Evolutionary conservation across 2,329 filamentous ascomycete species (phyloP).

Genomic region (Trichoderma simmonsii): DNA sequence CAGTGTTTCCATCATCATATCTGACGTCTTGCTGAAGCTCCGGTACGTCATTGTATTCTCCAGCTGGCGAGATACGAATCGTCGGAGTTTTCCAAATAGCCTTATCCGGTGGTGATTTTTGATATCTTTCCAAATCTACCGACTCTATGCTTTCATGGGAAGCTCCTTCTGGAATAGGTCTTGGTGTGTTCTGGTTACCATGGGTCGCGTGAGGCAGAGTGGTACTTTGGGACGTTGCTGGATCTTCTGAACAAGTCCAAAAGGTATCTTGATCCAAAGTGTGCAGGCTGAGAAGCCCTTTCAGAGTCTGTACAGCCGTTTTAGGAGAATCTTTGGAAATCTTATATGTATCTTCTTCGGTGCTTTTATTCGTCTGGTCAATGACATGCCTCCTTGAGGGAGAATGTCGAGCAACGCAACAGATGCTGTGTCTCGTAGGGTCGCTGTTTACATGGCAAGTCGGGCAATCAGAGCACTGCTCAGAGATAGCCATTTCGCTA

Average conservation of each 20-base stretch:
- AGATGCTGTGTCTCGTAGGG: slow-evolving; percentile 11
- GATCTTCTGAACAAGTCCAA: background rate
- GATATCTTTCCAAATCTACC: background rate
- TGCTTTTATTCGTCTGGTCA: background rate
- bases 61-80: background rate
- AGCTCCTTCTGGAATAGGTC: background rate
- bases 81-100: background rate
- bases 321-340: background rate
- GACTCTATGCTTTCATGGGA: background rate
- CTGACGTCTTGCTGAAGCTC: background rate
- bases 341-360: background rate
- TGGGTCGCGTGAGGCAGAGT: background rate
- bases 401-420: slow-evolving; percentile 14
- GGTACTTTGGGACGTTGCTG: background rate
- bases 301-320: background rate
- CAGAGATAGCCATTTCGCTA: background rate
- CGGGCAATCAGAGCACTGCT: background rate
- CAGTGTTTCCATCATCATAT: background rate
- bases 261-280: background rate
- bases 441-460: slow-evolving; percentile 1
- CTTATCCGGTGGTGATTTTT: background rate
- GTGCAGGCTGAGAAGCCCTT: background rate
- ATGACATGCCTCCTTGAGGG: background rate
- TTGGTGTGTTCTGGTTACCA: background rate
- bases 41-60: background rate